phyloP scores from a whole-genome alignment of 2,329 filamentous ascomycete species.

The Phaeosphaeriaceae sp. region DNA sequence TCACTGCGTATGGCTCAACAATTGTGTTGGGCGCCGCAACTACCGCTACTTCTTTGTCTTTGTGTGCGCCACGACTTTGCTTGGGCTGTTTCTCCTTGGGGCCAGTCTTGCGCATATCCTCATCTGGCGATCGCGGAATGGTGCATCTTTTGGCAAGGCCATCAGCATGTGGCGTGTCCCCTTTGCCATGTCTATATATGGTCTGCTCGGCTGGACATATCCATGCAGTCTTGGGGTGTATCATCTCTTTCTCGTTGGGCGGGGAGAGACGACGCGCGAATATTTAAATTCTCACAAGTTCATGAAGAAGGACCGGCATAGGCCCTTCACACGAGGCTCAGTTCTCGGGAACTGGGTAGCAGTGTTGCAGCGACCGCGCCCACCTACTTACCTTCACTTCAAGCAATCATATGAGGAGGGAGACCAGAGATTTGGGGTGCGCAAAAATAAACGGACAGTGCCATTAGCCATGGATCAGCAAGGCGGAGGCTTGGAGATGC shows the following conservation, averaged over 20 bases:
- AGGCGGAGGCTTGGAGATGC: slow-evolving; percentile 73
- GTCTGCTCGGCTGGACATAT: slow-evolving; percentile 75
- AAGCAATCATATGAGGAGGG: slow-evolving; percentile 78
- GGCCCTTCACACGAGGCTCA: slow-evolving; percentile 83
- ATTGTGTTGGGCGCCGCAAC: slow-evolving; percentile 94
- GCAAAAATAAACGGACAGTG: slow-evolving; percentile 59
- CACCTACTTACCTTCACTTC: slow-evolving; percentile 88
- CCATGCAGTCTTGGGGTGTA: slow-evolving; percentile 84
- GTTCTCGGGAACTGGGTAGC: slow-evolving; percentile 78
- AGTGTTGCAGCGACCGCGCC: slow-evolving; percentile 81
- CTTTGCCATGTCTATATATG: slow-evolving; percentile 89
- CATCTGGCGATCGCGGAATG: slow-evolving; percentile 69
- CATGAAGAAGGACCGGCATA: slow-evolving; percentile 85
- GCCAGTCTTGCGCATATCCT: slow-evolving; percentile 82
- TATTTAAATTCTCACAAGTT: slow-evolving; percentile 98
- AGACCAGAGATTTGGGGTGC: slow-evolving; percentile 79
- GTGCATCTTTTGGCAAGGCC: slow-evolving; percentile 70
- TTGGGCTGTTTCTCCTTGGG: slow-evolving; percentile 76
- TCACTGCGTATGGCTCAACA: slow-evolving; percentile 99
- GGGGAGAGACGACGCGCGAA: slow-evolving; percentile 94
- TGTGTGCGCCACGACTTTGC: slow-evolving; percentile 76
- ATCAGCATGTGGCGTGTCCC: slow-evolving; percentile 76
- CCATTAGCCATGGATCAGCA: slow-evolving; percentile 59
- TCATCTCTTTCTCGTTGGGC: slow-evolving; percentile 86
- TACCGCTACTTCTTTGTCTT: slow-evolving; percentile 98